Conservation (phyloP, 2,329 filamentous ascomycete species). For the Onygena corvina region DNA sequence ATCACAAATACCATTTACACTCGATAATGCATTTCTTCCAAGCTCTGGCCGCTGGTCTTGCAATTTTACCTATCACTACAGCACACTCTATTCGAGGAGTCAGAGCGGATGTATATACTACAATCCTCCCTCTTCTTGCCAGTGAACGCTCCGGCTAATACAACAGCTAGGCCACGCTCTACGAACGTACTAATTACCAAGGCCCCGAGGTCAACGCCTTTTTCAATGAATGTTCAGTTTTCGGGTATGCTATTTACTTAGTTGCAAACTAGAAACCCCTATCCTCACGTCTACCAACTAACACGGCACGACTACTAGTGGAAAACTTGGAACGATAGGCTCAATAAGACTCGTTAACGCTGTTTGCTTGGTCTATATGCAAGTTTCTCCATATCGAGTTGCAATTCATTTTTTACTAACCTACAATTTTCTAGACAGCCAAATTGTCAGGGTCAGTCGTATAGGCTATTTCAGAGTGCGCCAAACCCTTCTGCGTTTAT, state of each 20-base stretch:
- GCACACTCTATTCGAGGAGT: neutral
- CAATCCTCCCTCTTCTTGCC: neutral
- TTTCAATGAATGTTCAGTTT: neutral
- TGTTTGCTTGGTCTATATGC: neutral
- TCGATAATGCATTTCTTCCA: neutral
- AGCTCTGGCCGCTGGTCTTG: neutral
- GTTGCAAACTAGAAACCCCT: too few relatives aligned
- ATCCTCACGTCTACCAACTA: neutral
- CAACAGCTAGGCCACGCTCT: neutral
- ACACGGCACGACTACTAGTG: neutral
- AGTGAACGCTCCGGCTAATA: neutral
- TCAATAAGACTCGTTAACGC: neutral
- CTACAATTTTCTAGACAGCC: neutral
- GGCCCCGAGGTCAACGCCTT: neutral
- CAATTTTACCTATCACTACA: neutral
- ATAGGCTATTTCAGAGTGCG: neutral
- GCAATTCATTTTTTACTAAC: neutral
- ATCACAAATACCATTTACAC: too few relatives aligned
- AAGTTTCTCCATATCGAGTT: neutral
- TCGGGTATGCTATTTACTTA: neutral
- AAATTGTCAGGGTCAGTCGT: neutral
- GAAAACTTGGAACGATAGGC: neutral
- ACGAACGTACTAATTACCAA: neutral
- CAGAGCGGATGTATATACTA: neutral
- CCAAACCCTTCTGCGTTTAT: neutral